Evolutionary conservation across 352 stramenopile species (phyloP).

Genomic region (Thalassiosira exigua): DNA sequence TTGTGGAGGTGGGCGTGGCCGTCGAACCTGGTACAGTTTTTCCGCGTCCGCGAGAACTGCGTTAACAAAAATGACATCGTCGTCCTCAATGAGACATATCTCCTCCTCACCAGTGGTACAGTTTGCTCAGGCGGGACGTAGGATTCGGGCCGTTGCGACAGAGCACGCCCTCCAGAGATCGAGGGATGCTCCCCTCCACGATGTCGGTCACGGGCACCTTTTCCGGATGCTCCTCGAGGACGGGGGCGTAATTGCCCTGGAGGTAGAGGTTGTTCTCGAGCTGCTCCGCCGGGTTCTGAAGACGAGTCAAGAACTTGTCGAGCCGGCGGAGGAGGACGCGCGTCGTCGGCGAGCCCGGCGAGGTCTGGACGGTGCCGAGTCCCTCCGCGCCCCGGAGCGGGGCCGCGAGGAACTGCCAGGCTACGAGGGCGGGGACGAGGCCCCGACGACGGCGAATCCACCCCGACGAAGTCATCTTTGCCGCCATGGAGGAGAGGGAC

Average conservation of each 20-base stretch:
- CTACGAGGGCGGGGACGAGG: too few relatives aligned
- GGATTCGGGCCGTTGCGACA: conserved; percentile 65
- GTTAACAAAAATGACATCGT: background rate
- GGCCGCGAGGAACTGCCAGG: too few relatives aligned
- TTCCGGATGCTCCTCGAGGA: conserved; percentile 47
- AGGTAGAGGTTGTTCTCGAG: conserved; percentile 45
- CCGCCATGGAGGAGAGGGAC: too few relatives aligned
- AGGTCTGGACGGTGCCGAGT: too few relatives aligned
- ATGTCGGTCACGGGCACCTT: conserved; percentile 39
- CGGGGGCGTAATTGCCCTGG: conserved; percentile 57
- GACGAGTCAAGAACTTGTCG: conserved; percentile 45
- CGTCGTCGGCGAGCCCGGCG: too few relatives aligned
- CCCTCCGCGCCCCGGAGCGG: too few relatives aligned
- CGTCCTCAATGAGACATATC: background rate
- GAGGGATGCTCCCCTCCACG: conserved; percentile 53
- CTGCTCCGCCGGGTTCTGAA: conserved; percentile 37
- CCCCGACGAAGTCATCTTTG: too few relatives aligned
- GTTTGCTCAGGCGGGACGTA: conserved; percentile 31
- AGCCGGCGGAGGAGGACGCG: conserved; percentile 53
- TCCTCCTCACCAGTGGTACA: conserved; percentile 73
- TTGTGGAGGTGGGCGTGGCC: conserved; percentile 28
- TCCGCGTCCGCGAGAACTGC: background rate
- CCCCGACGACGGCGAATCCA: too few relatives aligned
- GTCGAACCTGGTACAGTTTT: background rate
- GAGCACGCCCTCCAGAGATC: conserved; percentile 48